Evolutionary conservation across 1,139 yeast species (phyloP).

Genomic region (Sporopachydermia cereana): DNA sequence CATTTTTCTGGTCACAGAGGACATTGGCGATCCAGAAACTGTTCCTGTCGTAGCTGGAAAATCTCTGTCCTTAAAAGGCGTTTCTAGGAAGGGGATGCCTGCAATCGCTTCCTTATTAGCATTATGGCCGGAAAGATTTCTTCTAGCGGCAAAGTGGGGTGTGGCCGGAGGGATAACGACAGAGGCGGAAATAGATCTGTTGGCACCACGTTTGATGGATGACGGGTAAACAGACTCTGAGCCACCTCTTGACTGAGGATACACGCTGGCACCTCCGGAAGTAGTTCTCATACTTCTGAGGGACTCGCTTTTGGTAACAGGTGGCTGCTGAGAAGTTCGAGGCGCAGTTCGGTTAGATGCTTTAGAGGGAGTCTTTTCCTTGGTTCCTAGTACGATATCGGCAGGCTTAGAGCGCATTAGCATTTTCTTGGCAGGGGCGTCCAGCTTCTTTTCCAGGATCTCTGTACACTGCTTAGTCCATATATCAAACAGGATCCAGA

Average conservation of each 20-base stretch:
- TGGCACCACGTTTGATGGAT: not conserved
- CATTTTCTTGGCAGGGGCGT: not conserved
- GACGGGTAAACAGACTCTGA: no score
- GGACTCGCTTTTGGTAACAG: no score
- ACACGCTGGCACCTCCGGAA: no score
- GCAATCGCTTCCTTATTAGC: not conserved
- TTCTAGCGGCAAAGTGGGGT: not conserved
- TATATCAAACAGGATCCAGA: slow-evolving; percentile 51
- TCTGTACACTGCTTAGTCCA: slow-evolving; percentile 27
- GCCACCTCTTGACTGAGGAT: no score
- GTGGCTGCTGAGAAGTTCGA: no score
- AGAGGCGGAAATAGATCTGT: not conserved
- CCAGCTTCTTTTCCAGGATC: not conserved
- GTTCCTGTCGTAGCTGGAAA: not conserved
- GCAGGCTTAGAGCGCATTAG: not conserved
- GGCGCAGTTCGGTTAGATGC: no score
- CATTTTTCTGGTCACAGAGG: no score
- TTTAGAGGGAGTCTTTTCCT: no score
- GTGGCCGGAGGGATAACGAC: not conserved
- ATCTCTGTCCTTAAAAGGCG: slow-evolving; percentile 3
- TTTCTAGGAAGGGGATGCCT: not conserved
- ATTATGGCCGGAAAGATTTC: not conserved
- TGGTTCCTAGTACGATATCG: not conserved
- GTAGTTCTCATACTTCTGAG: no score
- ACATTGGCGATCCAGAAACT: no score